Conservation (phyloP, 1,284 basidiomycete species). For the Apiotrichum sp. region DNA sequence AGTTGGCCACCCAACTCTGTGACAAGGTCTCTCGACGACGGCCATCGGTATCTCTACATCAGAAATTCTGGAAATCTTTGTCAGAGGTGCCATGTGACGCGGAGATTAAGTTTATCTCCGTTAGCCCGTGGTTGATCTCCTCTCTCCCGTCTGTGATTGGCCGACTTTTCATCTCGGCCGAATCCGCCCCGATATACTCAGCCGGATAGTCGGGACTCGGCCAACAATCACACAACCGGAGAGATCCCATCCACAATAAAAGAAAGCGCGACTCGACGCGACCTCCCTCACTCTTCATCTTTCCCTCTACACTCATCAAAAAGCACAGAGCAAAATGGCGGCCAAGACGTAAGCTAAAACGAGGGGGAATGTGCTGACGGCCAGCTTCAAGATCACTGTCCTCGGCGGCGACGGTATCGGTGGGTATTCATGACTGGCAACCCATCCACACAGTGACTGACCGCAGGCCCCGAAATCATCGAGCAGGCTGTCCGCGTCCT, state of each 20-base stretch:
- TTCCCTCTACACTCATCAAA: background rate
- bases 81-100: background rate
- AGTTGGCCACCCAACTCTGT: background rate
- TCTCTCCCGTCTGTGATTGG: too few species aligned
- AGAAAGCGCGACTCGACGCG: background rate
- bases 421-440: slow-evolving; percentile 41
- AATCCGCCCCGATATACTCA: background rate
- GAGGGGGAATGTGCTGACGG: background rate
- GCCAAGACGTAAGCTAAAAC: slow-evolving; percentile 16
- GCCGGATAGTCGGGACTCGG: too few species aligned
- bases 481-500: slow-evolving; percentile 84
- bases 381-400: slow-evolving; percentile 70
- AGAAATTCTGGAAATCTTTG: slow-evolving; percentile 6
- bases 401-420: slow-evolving; percentile 97
- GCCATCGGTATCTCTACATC: background rate
- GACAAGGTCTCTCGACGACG: background rate
- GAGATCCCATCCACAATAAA: background rate
- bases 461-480: slow-evolving; percentile 83
- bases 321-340: slow-evolving; percentile 11
- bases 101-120: background rate
- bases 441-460: slow-evolving; percentile 2
- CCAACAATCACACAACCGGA: background rate
- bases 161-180: background rate
- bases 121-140: background rate
- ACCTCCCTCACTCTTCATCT: background rate